Evolutionary conservation across 306 rosid genomes (phyloP), one percentile per base, ranked within the genome.

Genomic region (Cucurbita argyrosperma): DNA sequence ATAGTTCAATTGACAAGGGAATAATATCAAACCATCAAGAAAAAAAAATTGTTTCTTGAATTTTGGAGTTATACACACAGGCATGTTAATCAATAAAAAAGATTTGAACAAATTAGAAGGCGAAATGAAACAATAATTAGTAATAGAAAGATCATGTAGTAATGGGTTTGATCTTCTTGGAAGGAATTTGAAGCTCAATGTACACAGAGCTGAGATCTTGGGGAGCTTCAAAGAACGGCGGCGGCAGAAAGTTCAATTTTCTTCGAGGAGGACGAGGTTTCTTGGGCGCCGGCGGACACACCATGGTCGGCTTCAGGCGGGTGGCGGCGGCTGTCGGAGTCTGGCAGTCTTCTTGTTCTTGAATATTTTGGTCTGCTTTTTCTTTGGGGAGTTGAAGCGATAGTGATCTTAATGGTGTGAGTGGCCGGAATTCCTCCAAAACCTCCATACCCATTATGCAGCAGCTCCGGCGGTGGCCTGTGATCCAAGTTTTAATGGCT

Each of bases 201-300:
- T 81, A 82, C 7, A 82, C 58, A 7, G 89, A 83, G 13, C 82
- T 71, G 26, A 88, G 84, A 77, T 89, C 90, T 21, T 76, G 83
- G 11, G 88, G 81, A 6, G 86, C 83, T 75, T 84, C 65, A 42
- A 87, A 85, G 78, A 79, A 76, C 56, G 76, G 74, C 35, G 79
- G 35, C 6, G 79, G 76, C 2, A 75, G 35, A 13, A 53, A 60
- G 49, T 77, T 75, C 58, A 66, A 26, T 70, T 81, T 80, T 42
- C 72, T 77, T 49, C 57, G 70, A 1, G 68, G 46, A 1, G 81
- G 59, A 63, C 82, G 65, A 23, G 82, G 84, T 72, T 89, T 89
- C 81, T 78, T 89, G 0, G 96, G 96, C 64, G 91, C 78, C 35
- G 91, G 96, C 1, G 91, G 96, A 14, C 96, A 89, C 43, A 79